Percentiles rank a stretch among this genome's conserved stretches.
Conservation (phyloP, 2,329 filamentous ascomycete species). For the Periglandula ipomoeae region DNA sequence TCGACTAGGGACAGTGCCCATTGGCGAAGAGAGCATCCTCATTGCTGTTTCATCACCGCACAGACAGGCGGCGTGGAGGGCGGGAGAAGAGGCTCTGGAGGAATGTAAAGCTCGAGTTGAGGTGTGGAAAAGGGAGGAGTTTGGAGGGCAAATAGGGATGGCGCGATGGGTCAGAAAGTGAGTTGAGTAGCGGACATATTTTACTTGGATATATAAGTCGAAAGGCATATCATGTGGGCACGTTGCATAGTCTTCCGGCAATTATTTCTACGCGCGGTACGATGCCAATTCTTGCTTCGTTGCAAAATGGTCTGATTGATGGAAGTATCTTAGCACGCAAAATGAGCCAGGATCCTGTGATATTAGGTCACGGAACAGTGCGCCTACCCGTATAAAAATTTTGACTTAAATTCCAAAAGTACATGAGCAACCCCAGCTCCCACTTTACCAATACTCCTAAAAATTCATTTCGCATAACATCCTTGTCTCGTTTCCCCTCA, state of each 20-base stretch:
- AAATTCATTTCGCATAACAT: not conserved
- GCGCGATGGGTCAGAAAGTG: conserved; percentile 44
- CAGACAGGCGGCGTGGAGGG: conserved; percentile 74
- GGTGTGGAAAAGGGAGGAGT: conserved; percentile 91
- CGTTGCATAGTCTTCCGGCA: no score
- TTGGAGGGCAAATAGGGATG: conserved; percentile 84
- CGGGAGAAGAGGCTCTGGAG: conserved; percentile 83
- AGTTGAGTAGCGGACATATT: conserved; percentile 8
- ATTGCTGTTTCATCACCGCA: conserved; percentile 81
- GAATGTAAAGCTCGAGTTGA: conserved; percentile 80
- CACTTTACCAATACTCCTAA: not conserved
- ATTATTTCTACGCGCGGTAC: no score
- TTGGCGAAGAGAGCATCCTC: conserved; percentile 88
- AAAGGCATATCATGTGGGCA: no score
- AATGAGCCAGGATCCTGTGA: no score
- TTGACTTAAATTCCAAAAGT: no score
- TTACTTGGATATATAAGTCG: not conserved
- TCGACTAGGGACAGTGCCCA: conserved; percentile 73
- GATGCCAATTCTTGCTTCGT: no score
- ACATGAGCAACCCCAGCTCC: not conserved
- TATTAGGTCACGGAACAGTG: no score
- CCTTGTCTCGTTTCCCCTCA: not conserved
- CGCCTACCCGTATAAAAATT: no score
- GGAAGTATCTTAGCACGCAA: no score
- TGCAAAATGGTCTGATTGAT: no score